These are phyloP conservation scores for Eucalyptus virginea DNA, from an alignment of 345 rosid species.

Conservation along the genomic window DNA sequence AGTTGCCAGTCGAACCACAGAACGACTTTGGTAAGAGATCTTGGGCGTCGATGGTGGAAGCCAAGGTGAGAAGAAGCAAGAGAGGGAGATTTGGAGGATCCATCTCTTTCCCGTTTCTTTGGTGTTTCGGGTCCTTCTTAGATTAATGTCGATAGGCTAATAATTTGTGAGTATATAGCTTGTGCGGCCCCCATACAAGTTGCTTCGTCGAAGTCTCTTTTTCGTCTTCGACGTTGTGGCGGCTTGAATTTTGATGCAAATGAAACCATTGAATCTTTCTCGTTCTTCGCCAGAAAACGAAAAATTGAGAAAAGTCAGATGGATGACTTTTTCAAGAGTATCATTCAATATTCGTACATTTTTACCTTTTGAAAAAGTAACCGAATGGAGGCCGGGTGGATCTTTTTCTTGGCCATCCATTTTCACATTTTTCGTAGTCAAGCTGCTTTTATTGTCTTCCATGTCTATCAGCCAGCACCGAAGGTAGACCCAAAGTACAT, in stretches of 20 bases:
- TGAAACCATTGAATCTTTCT: neutral
- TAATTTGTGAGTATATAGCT: neutral
- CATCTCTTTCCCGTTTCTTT: neutral
- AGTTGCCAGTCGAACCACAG: neutral
- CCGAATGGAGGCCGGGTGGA: neutral
- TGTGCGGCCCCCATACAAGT: neutral
- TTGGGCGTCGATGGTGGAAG: neutral
- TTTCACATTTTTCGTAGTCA: neutral
- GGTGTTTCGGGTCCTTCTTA: neutral
- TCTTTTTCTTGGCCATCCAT: neutral
- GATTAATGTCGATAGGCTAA: neutral
- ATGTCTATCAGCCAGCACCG: neutral
- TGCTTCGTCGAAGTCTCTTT: neutral
- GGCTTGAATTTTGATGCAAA: neutral
- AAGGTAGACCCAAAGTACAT: neutral
- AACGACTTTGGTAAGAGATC: fast-evolving
- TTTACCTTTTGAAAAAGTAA: neutral
- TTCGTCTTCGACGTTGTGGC: neutral
- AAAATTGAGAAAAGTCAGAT: neutral
- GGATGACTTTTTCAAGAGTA: neutral
- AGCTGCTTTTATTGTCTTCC: neutral
- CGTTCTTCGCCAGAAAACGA: neutral
- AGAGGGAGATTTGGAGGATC: neutral
- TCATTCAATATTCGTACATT: neutral
- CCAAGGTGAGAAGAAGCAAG: neutral